Conservation (phyloP, 2,329 filamentous ascomycete genomes). For the Rhynchosporium agropyri region DNA sequence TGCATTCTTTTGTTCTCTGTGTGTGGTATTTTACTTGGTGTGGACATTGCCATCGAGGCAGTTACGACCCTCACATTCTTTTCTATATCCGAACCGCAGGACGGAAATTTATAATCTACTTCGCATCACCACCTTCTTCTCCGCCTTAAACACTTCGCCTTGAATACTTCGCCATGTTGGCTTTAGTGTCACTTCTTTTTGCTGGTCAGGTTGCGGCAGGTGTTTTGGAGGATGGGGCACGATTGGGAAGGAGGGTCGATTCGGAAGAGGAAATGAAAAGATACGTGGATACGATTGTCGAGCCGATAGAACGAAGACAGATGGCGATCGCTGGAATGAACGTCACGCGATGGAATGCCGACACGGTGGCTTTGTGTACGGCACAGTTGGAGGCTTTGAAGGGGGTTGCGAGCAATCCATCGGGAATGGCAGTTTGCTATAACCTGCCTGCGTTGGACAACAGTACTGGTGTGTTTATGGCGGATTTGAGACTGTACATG, state of each 20-base stretch:
- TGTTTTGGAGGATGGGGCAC: constrained; percentile 31
- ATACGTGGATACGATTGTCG: constrained; percentile 40
- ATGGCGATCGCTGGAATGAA: constrained; percentile 42
- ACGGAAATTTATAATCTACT: constrained; percentile 30
- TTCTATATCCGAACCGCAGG: constrained; percentile 36
- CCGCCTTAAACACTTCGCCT: constrained; percentile 12
- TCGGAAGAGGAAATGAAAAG: constrained; percentile 38
- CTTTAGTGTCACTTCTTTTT: constrained; percentile 34
- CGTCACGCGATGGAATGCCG: constrained; percentile 57
- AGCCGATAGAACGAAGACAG: constrained; percentile 38
- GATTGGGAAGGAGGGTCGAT: constrained; percentile 34
- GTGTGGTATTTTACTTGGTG: constrained; percentile 21
- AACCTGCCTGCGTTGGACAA: constrained; percentile 74
- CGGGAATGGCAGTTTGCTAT: constrained; percentile 80
- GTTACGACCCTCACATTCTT: constrained; percentile 28
- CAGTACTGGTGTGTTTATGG: constrained; percentile 70
- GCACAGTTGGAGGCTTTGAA: constrained; percentile 57
- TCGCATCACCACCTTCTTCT: constrained; percentile 4
- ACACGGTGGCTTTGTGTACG: constrained; percentile 62
- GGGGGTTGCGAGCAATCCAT: constrained; percentile 66
- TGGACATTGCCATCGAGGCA: constrained; percentile 29
- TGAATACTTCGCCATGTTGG: constrained; percentile 31
- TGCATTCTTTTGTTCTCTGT: constrained; percentile 34
- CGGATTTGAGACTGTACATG: constrained; percentile 75
- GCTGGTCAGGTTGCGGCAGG: constrained; percentile 37